Evolutionary conservation across 78 protist genomes (phyloP).

Genomic region (Dictyostelium firmibasis): DNA sequence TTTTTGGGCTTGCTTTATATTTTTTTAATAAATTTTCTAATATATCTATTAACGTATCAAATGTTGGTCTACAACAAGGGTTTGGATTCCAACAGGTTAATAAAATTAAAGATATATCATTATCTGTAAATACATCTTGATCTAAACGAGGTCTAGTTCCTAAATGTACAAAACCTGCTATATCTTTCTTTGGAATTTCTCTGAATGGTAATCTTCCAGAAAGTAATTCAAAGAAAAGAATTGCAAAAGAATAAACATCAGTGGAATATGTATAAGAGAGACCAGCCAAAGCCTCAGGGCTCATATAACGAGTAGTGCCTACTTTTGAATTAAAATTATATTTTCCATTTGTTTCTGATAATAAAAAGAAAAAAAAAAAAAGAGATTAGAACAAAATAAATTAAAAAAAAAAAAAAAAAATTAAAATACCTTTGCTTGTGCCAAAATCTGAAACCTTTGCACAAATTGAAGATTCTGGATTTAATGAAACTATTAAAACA

Average conservation of each 20-base stretch:
- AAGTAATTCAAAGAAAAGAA: not conserved
- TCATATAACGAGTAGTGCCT: not conserved
- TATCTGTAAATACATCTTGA: not conserved
- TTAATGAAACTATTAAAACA: not conserved
- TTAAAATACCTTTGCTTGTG: not conserved
- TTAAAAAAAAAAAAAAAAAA: not conserved
- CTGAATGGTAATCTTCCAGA: not conserved
- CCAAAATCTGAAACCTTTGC: conserved; percentile 51
- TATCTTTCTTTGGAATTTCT: not conserved
- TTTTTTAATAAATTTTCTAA: not conserved
- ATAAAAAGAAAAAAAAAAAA: not conserved
- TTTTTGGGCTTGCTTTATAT: not conserved
- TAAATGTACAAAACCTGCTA: not conserved
- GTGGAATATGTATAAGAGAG: not conserved
- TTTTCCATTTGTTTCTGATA: not conserved
- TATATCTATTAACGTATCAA: not conserved
- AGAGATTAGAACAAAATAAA: not conserved
- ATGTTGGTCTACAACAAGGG: not conserved
- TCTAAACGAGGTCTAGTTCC: not conserved
- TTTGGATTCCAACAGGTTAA: not conserved
- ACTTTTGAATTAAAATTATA: not conserved
- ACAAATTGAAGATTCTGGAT: not conserved
- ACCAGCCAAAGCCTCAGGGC: not conserved
- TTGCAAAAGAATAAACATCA: not conserved
- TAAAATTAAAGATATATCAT: not conserved